These are phyloP conservation scores for Lophium mytilinum DNA, from an alignment of 495 filamentous ascomycete genomes.

Conservation along the genomic window DNA sequence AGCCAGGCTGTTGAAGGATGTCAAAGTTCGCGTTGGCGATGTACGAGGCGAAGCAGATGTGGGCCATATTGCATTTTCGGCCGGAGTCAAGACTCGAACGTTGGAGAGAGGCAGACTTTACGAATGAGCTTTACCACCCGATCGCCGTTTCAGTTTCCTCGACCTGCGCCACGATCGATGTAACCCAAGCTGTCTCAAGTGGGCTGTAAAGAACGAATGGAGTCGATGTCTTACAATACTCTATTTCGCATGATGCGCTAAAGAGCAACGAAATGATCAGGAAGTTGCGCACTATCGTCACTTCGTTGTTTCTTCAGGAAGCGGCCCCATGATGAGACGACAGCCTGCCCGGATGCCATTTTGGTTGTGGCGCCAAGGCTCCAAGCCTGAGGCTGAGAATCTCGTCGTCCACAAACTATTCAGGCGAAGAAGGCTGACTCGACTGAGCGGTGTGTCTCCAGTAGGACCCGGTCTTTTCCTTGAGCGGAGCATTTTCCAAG, in stretches of 20 bases:
- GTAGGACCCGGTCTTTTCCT: neutral
- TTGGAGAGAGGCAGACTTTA: slow-evolving; percentile 19
- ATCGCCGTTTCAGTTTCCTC: neutral
- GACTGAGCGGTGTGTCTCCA: too few species aligned
- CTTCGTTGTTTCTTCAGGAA: too few species aligned
- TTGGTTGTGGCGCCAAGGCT: too few species aligned
- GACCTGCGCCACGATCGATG: neutral
- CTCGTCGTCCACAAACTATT: too few species aligned
- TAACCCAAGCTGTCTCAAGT: neutral
- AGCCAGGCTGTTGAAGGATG: slow-evolving; percentile 15
- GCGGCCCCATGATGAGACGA: too few species aligned
- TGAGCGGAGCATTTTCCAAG: neutral
- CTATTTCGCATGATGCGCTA: too few species aligned
- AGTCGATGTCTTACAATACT: too few species aligned
- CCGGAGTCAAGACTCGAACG: slow-evolving; percentile 11
- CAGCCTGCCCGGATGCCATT: too few species aligned
- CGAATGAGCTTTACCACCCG: neutral
- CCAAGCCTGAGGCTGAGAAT: too few species aligned
- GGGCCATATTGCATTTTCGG: slow-evolving; percentile 22
- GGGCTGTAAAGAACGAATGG: neutral
- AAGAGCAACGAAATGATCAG: too few species aligned
- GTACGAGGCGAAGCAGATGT: slow-evolving; percentile 11
- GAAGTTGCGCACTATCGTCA: too few species aligned
- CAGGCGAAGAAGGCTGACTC: too few species aligned
- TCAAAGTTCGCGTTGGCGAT: slow-evolving; percentile 20